These are phyloP conservation scores for Candida albicans DNA, from an alignment of 1,139 yeast genomes.

Conservation along the genomic window DNA sequence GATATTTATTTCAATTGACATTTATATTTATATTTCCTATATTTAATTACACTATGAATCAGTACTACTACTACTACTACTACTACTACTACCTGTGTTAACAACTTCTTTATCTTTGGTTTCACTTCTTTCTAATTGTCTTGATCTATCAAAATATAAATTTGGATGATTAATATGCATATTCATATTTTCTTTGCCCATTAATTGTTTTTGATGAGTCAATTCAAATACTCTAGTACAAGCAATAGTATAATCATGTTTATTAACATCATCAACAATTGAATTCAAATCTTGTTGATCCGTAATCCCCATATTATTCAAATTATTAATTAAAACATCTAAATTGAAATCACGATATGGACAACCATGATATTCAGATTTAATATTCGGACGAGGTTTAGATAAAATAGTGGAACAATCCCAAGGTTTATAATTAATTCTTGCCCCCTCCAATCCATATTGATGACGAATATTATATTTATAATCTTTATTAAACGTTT, in stretches of 20 bases:
- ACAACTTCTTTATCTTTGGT: background rate
- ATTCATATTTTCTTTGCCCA: conserved; percentile 28
- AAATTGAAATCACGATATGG: conserved; percentile 78
- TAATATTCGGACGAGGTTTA: conserved; percentile 63
- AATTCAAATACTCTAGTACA: conserved; percentile 88
- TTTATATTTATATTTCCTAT: no score
- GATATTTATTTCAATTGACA: no score
- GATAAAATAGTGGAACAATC: conserved; percentile 76
- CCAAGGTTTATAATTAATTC: conserved; percentile 84
- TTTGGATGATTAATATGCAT: conserved; percentile 81
- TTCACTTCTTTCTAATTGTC: conserved; percentile 33
- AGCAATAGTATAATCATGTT: conserved; percentile 76
- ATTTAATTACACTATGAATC: no score
- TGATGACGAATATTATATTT: conserved; percentile 82
- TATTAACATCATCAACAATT: conserved; percentile 64
- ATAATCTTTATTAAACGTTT: conserved; percentile 84
- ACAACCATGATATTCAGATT: conserved; percentile 85
- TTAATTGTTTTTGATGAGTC: conserved; percentile 55
- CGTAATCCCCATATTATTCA: conserved; percentile 67
- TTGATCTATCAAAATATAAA: conserved; percentile 76
- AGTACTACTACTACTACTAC: no score
- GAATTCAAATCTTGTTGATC: conserved; percentile 62
- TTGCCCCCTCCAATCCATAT: conserved; percentile 89
- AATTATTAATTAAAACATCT: conserved; percentile 56
- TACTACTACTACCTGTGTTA: no score